A percentile compares a stretch with the other conserved stretches of the same genome.
Conservation (phyloP, 1,284 basidiomycete genomes). For the Ustilago crameri region DNA sequence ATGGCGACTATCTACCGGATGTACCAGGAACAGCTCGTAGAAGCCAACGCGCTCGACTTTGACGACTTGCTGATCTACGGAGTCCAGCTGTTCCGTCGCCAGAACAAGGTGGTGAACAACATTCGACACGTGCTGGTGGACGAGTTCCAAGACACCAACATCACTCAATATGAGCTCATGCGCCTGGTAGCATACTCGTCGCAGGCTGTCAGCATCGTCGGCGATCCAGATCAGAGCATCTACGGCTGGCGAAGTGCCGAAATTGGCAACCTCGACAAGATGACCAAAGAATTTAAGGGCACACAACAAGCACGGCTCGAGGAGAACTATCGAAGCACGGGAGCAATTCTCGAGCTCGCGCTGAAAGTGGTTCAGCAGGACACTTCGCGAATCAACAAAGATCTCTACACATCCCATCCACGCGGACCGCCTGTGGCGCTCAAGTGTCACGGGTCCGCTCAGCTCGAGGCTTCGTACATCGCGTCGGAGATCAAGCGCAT, state of each 20-base stretch:
- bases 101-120: slow-evolving; percentile 74
- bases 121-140: slow-evolving; percentile 86
- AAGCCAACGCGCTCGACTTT: slow-evolving; percentile 83
- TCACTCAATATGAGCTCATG: slow-evolving; percentile 86
- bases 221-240: slow-evolving; percentile 92
- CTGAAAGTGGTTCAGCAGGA: slow-evolving; percentile 85
- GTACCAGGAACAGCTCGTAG: slow-evolving; percentile 77
- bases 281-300: slow-evolving; percentile 55
- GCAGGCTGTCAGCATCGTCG: slow-evolving; percentile 79
- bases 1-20: slow-evolving; percentile 73
- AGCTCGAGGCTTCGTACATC: slow-evolving; percentile 70
- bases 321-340: slow-evolving; percentile 88
- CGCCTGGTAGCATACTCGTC: slow-evolving; percentile 68
- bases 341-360: slow-evolving; percentile 79
- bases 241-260: slow-evolving; percentile 87
- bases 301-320: slow-evolving; percentile 79
- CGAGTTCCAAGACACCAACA: slow-evolving; percentile 92
- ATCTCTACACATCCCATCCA: slow-evolving; percentile 79
- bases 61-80: slow-evolving; percentile 85
- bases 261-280: slow-evolving; percentile 62
- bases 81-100: slow-evolving; percentile 74
- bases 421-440: slow-evolving; percentile 71
- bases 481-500: slow-evolving; percentile 83
- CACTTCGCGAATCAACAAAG: slow-evolving; percentile 78
- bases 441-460: slow-evolving; percentile 32